Base-by-base conservation (phyloP, 768 basidiomycete species). In the Leccinum pellstonianum region DNA sequence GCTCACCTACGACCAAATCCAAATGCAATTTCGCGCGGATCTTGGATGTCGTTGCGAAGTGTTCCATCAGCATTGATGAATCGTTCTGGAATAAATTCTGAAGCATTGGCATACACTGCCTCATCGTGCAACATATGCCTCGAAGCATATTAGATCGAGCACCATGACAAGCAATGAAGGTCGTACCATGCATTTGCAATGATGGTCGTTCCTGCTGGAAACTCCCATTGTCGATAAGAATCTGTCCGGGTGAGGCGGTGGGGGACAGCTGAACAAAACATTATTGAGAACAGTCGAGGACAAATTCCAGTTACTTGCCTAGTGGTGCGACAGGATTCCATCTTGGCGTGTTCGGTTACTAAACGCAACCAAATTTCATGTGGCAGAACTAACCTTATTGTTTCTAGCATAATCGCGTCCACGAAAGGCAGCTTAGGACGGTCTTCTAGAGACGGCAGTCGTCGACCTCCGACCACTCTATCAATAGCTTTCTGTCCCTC, bases 301-400 rank as follows among this genome's bases (percentile, higher is more conserved):
- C 25, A 21, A 25, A 21, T 15, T 46, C 11, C 46, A 47, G 17
- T 15, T n/a, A 47, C 31, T 47, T 14, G 27, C 57, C 52, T 15
- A 58, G 50, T n/a, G 57, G 57, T n/a, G 57, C 57, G 27, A 58
- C 57, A 46, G 57, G 57, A 47, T 58, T 58, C 57, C 57, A 58
- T 14, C 57, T 58, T 8, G n/a, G n/a, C 9, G 8, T 38, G 9
- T 33, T 12, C 23, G n/a, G 31, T 46, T 33, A 53, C 17, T 19
- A 29, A 23, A 9, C 5, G 19, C 11, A 6, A 49, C 17, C 23
- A 12, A 19, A 14, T 41, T 27, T 29, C 12, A 12, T 11, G 41
- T 43, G 3, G 41, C 9, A 43, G 41, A 43, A 31, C 52, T 53
- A 5, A 53, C 57, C 57, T 58, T 12, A 58, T 27, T 11, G 33